Evolutionary conservation across 768 basidiomycete genomes (phyloP), one percentile per base, ranked within the genome.

Genomic region (Macrolepiota albuminosa): DNA sequence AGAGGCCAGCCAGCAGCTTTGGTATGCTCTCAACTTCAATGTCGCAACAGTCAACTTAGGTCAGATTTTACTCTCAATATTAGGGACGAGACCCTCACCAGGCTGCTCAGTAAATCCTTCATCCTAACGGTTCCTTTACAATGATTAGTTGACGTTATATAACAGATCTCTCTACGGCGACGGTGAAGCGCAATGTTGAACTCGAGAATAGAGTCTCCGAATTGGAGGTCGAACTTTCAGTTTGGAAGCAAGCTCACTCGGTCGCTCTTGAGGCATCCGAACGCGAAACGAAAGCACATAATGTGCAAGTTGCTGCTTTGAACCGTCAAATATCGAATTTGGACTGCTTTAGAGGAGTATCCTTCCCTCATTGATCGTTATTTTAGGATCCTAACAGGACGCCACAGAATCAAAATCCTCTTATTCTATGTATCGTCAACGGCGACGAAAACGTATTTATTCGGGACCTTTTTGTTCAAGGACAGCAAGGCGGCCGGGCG

Each of bases 391-490:
- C 37, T 57, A 49, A 64, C 57, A 14, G 31, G 53, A 51, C 52
- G 57, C 50, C 58, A 58, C 71, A 88, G 85, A 82, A 77, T 64
- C 84, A 85, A 71, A 79, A 81, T 63, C 82, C 87, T 46, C 80
- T 91, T 65, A 85, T 91, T 60, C 79, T 89, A 64, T 89, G 88
- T 67, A 81, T 88, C 63, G 79, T 92, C 66, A 87, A 91, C 65
- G 89, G 87, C 42, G 84, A 90, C 69, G 81, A 83, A 51, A 83
- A 84, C 63, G 73, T 89, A 64, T 91, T 92, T 75, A 76, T 77
- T 57, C 79, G 77, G 51, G 74, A 82, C 21, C 77, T 87, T 59
- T 72, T 92, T 43, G 69, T 67, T 34, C 84, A 86, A 70, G 89
- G 89, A 7, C 81, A 83, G 50, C 77, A 81, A 56, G 89, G 89